phyloP scores from a whole-genome alignment of 345 rosid species.

The Aquilaria yunnanensis region DNA sequence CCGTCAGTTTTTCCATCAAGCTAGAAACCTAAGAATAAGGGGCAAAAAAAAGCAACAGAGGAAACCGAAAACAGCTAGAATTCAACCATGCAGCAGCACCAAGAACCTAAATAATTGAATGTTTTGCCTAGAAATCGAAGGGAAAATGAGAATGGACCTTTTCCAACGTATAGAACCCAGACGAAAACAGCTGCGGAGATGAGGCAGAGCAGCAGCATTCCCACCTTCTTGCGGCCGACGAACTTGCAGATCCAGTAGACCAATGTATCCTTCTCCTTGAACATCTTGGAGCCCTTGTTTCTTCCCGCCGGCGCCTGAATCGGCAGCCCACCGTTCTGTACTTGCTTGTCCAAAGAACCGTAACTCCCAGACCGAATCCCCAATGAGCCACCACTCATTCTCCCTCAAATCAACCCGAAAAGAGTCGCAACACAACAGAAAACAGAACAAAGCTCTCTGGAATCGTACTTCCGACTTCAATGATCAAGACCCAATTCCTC shows the following conservation, averaged over 20 bases:
- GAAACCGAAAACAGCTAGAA: not conserved
- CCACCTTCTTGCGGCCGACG: constrained; percentile 90
- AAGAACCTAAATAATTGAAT: not conserved
- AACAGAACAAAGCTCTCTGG: not conserved
- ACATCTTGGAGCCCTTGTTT: constrained; percentile 66
- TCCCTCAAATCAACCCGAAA: constrained; percentile 15
- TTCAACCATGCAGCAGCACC: not conserved
- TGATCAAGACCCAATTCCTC: constrained; percentile 11
- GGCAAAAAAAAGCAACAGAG: not conserved
- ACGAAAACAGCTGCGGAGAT: constrained; percentile 81
- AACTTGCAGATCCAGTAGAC: constrained; percentile 84
- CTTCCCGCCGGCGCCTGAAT: constrained; percentile 38
- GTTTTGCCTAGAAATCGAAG: not conserved
- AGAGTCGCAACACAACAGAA: constrained; percentile 33
- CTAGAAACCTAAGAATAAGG: not conserved
- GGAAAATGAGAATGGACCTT: constrained; percentile 45
- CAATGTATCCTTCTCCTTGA: constrained; percentile 74
- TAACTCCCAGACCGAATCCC: constrained; percentile 86
- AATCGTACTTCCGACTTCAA: constrained; percentile 9
- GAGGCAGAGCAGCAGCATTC: constrained; percentile 80
- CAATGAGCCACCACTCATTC: constrained; percentile 63
- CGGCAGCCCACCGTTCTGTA: constrained; percentile 45
- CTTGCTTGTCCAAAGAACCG: constrained; percentile 76
- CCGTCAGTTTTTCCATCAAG: not conserved
- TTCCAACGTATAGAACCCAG: constrained; percentile 79